Evolutionary conservation across 78 protist species (phyloP), one percentile per base, ranked within the genome.

Genomic region (Anaeramoeba flamelloides): DNA sequence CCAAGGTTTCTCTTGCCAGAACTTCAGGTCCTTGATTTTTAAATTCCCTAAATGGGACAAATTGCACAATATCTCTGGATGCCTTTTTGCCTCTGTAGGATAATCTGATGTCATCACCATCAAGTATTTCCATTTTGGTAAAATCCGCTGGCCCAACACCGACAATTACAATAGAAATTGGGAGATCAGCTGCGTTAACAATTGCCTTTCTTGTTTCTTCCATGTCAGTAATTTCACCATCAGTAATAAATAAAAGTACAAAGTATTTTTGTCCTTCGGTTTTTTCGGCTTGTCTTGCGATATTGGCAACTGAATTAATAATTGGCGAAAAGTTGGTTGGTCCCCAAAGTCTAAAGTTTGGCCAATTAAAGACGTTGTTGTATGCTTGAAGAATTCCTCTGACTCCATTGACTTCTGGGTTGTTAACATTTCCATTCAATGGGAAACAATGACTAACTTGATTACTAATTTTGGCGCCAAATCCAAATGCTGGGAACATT

Each of bases 401-500:
- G 2, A 3, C 40, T 3, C 85, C 85, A 12, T 12, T 69, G 3
- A 83, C 82, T 1, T 2, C 22, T 8, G 12, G 78, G 2, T 81
- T 36, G 8, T 33, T 17, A 26, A 40, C 4, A 36, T 81, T 74
- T 40, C 77, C 17, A 41, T 81, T 77, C 12, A 84, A 36, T 38
- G 90, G 86, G 80, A 86, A 86, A 84, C 89, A 85, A 33, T 85
- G 88, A 30, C 78, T 75, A 40, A 82, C 76, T 38, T 65, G 74
- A 31, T 32, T 64, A 34, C 78, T 81, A 1, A 86, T 40, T 12
- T 12, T 31, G 36, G 87, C 94, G 39, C 96, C 96, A 38, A 88
- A 92, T 0, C 94, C 96, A 38, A 31, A 87, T 3, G 65, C 90
- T 22, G 93, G 90, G 33, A 86, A 84, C 33, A 78, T 37, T 26